Evolutionary conservation across 2,329 filamentous ascomycete genomes (phyloP).

Genomic region (Exophiala spinifera): DNA sequence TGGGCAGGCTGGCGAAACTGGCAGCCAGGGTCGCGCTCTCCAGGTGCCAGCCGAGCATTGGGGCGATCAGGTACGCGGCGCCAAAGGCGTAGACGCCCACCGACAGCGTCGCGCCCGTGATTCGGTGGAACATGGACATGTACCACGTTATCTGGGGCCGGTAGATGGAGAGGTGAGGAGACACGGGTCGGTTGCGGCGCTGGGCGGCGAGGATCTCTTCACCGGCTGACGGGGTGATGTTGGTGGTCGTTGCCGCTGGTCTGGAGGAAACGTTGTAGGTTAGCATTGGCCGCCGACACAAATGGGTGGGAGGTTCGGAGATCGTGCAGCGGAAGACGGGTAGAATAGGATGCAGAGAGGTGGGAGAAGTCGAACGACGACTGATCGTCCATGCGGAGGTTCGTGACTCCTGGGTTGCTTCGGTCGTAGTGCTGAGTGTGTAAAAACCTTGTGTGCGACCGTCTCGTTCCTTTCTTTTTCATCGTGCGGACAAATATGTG

Average conservation of each 20-base stretch:
- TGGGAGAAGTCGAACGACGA: too few relatives aligned
- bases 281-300: background rate
- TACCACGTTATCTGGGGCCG: constrained; percentile 82
- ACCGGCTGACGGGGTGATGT: constrained; percentile 52
- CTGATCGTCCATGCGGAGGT: too few relatives aligned
- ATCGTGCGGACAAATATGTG: too few relatives aligned
- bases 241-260: constrained; percentile 41
- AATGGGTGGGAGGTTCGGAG: too few relatives aligned
- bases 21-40: constrained; percentile 63
- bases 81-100: constrained; percentile 77
- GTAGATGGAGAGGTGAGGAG: constrained; percentile 86
- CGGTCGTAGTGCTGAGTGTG: too few relatives aligned
- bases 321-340: too few relatives aligned
- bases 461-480: too few relatives aligned
- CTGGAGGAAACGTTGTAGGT: constrained; percentile 6
- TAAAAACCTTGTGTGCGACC: too few relatives aligned
- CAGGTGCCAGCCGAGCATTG: constrained; percentile 68
- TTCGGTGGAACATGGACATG: constrained; percentile 70
- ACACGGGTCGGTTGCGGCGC: constrained; percentile 75
- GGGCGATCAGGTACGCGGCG: constrained; percentile 74
- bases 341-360: too few relatives aligned
- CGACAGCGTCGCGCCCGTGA: constrained; percentile 73
- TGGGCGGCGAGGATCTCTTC: constrained; percentile 72
- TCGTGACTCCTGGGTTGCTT: too few relatives aligned
- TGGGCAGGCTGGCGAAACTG: constrained; percentile 60